Base-by-base conservation (phyloP, 257 asterid species). In the Forsythia viridissima region DNA sequence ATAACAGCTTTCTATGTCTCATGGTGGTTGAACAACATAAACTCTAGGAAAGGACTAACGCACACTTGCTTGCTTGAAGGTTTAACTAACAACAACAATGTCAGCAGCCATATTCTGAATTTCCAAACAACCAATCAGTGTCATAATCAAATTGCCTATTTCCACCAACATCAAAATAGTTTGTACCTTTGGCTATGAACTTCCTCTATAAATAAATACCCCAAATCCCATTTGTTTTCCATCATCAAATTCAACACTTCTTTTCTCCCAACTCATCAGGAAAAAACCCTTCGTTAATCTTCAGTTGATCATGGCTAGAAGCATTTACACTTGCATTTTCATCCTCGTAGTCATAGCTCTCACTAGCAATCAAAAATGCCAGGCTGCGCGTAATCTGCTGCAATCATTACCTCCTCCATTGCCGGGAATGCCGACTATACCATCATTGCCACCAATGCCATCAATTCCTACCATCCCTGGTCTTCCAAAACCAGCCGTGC, bases 341-440 rank as follows among this genome's bases (percentile, higher is more conserved):
- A 65, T 79, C 70, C 43, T 82, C 37, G 77, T 16, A 3, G 76
- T 79, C 20, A 72, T 46, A 30, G 41, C 34, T 65, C 11, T 81
- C 65, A n/a, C 81, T 8, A 79, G 61, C 84, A 75, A 73, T 20
- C 75, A 43, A 44, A 78, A 75, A 72, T 81, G 85, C 2, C 69
- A 85, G 10, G 88, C 78, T 3, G 70, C 84, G 7, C 86, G 88
- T 21, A 79, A 79, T 40, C 76, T 84, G 38, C 39, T 81, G 72
- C 88, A 84, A 73, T 39, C 77, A 0, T 9, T 59, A 36, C 67
- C 67, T 18, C 15, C 67, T 59, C 67, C n/a, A 0, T 21, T 77
- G 43, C 84, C 84, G 1, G 82, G 82, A 15, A 13, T 68, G 73
- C 73, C 73, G 15, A 34, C 48, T 11, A 38, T 71, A 12, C 75